phyloP scores from a whole-genome alignment of 768 basidiomycete genomes.

The Suillus ampliporus region DNA sequence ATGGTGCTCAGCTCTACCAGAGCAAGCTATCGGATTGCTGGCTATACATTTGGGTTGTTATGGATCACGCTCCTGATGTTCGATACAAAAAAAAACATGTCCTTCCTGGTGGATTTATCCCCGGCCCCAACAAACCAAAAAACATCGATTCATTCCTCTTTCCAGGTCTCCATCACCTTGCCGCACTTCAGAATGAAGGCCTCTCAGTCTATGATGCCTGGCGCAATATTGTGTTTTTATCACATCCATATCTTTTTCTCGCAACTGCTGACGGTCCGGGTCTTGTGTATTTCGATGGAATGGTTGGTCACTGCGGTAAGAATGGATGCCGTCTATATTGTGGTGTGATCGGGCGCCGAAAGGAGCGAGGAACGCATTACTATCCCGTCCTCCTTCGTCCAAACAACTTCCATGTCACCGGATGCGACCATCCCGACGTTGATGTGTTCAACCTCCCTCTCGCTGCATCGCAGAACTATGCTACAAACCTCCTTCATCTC shows the following conservation, averaged over 20 bases:
- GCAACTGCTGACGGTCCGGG: constrained; percentile 33
- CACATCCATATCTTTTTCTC: constrained; percentile 27
- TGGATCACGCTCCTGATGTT: constrained; percentile 31
- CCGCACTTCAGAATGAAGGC: constrained; percentile 37
- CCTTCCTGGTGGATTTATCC: constrained; percentile 37
- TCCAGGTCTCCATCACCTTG: constrained; percentile 38
- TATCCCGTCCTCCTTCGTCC: constrained; percentile 37
- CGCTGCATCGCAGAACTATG: constrained; percentile 11
- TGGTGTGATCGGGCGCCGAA: constrained; percentile 30
- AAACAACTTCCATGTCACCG: constrained; percentile 21
- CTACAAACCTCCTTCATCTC: constrained; percentile 4
- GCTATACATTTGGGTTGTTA: constrained; percentile 42
- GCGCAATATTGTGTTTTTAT: constrained; percentile 18
- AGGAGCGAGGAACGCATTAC: constrained; percentile 30
- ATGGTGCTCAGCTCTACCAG: constrained; percentile 50
- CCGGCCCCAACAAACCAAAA: constrained; percentile 41
- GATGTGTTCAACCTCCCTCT: constrained; percentile 16
- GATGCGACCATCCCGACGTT: constrained; percentile 31
- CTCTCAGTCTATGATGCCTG: constrained; percentile 40
- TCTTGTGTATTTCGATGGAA: constrained; percentile 32
- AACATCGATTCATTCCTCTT: constrained; percentile 41
- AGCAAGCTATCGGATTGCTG: constrained; percentile 49
- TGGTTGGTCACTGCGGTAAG: constrained; percentile 37
- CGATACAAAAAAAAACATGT: constrained; percentile 39
- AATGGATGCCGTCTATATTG: constrained; percentile 42